A percentile compares a stretch with the other conserved stretches of the same genome.
Conservation (phyloP, 495 filamentous ascomycete genomes). For the Tricharina praecox region DNA sequence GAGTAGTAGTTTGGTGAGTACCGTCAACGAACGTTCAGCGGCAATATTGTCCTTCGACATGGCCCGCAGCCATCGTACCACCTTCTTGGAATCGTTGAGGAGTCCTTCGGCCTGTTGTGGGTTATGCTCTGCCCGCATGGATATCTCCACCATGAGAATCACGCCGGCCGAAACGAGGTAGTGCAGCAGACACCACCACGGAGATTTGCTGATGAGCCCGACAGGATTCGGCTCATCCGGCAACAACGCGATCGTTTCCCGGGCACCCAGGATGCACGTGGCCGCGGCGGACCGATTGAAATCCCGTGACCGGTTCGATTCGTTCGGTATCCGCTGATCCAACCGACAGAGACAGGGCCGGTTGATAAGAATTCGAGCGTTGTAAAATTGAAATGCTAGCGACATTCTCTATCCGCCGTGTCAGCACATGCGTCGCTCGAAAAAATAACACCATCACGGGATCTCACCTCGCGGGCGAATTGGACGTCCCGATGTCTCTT, state of each 20-base stretch:
- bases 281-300: constrained; percentile 38
- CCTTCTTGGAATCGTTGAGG: constrained; percentile 38
- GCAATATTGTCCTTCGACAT: constrained; percentile 33
- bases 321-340: constrained; percentile 32
- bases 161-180: constrained; percentile 45
- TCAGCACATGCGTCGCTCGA: background rate
- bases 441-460: background rate
- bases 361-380: constrained; percentile 42
- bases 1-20: constrained; percentile 37
- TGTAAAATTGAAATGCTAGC: constrained; percentile 40
- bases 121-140: constrained; percentile 38
- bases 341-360: constrained; percentile 43
- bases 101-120: constrained; percentile 36
- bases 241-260: constrained; percentile 38
- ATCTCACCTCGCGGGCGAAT: constrained; percentile 22
- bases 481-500: constrained; percentile 14
- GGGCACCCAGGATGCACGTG: constrained; percentile 42
- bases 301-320: constrained; percentile 31
- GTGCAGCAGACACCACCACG: constrained; percentile 50
- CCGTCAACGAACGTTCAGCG: constrained; percentile 36
- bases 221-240: constrained; percentile 25
- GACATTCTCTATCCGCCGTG: constrained; percentile 30
- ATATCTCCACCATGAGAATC: constrained; percentile 42
- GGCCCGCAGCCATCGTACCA: constrained; percentile 36
- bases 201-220: constrained; percentile 34